Evolutionary conservation across 2,329 filamentous ascomycete species (phyloP).

Genomic region (Epichloe gansuensis): DNA sequence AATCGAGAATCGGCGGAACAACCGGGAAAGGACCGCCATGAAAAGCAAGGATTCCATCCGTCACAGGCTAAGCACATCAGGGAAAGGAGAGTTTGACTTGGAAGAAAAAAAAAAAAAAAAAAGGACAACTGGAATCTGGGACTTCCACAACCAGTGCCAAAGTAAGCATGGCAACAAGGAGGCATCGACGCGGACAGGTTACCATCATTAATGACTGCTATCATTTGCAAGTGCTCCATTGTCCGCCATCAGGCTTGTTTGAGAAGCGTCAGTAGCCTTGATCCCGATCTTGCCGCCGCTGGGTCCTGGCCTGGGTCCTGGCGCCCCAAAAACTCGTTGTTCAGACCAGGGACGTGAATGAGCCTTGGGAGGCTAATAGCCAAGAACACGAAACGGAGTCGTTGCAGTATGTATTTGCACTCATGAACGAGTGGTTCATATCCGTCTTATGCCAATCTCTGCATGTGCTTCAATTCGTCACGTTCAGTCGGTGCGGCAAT

Average conservation of each 20-base stretch:
- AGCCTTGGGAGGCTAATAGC: background rate
- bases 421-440: background rate
- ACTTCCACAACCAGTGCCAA: no score
- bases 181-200: background rate
- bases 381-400: no score
- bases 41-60: no score
- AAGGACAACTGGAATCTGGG: no score
- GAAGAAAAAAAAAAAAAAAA: no score
- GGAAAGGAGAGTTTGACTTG: no score
- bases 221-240: background rate
- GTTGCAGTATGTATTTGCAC: no score
- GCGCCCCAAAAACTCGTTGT: background rate
- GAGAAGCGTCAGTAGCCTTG: background rate
- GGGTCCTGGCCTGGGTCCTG: background rate
- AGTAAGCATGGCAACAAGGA: no score
- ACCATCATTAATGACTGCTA: background rate
- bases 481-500: background rate
- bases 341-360: background rate
- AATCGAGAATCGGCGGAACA: no score
- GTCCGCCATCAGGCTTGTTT: background rate
- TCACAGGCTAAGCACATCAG: no score
- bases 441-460: background rate
- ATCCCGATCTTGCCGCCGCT: conserved; percentile 3
- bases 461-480: background rate
- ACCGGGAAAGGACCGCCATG: no score